These are phyloP conservation scores for Spathaspora arborariae DNA, from an alignment of 805 yeast genomes.

Conservation along the genomic window DNA sequence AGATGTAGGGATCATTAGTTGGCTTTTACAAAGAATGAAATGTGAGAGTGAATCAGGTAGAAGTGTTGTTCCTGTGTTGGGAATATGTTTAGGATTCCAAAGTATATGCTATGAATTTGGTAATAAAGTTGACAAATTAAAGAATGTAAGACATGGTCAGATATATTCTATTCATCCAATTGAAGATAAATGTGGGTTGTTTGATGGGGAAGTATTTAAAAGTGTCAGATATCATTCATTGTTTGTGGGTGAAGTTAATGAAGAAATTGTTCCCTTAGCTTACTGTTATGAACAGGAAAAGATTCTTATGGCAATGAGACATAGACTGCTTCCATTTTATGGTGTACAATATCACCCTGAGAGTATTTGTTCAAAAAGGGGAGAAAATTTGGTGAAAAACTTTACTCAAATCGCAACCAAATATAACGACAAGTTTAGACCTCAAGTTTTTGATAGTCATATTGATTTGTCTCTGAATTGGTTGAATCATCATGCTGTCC, in stretches of 20 bases:
- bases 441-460: background rate
- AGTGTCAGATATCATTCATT: slow-evolving; percentile 91
- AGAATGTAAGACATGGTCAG: slow-evolving; percentile 80
- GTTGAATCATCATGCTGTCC: slow-evolving; percentile 19
- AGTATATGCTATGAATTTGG: slow-evolving; percentile 66
- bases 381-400: slow-evolving; percentile 54
- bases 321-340: slow-evolving; percentile 59
- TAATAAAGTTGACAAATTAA: slow-evolving; percentile 47
- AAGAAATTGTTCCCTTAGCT: slow-evolving; percentile 56
- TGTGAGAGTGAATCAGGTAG: background rate
- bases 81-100: slow-evolving; percentile 93
- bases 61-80: slow-evolving; percentile 61
- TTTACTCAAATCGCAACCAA: slow-evolving; percentile 51
- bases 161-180: slow-evolving; percentile 51
- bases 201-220: slow-evolving; percentile 34
- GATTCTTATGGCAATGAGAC: slow-evolving; percentile 79
- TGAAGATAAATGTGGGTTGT: slow-evolving; percentile 17
- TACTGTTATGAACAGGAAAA: slow-evolving; percentile 38
- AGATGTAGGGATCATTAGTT: slow-evolving; percentile 77
- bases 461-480: background rate
- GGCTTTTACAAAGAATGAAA: slow-evolving; percentile 34
- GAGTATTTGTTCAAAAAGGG: slow-evolving; percentile 76
- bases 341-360: slow-evolving; percentile 99
- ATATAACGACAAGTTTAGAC: slow-evolving; percentile 24
- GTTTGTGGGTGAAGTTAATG: slow-evolving; percentile 38